These are phyloP conservation scores for Pyricularia sp. DNA, from an alignment of 2,329 filamentous ascomycete species.

Conservation along the genomic window DNA sequence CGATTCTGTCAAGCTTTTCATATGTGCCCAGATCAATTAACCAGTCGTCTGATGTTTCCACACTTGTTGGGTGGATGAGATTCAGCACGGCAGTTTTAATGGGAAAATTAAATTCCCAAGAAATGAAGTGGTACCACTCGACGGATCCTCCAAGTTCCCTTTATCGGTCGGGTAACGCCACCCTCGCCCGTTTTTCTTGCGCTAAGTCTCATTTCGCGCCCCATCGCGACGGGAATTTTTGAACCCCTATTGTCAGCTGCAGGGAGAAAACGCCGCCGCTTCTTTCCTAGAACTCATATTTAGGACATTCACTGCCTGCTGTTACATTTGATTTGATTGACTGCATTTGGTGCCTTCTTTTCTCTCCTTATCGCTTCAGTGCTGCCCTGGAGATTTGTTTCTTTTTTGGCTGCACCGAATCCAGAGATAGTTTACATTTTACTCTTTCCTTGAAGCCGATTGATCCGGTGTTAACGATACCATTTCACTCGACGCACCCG, in stretches of 20 bases:
- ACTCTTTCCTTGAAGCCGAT: background rate
- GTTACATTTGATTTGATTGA: background rate
- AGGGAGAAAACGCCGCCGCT: background rate
- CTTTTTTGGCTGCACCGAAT: background rate
- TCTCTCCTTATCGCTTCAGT: background rate
- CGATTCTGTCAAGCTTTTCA: too few relatives aligned
- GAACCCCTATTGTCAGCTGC: background rate
- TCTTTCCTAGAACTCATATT: background rate
- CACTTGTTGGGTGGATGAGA: background rate
- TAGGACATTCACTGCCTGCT: background rate
- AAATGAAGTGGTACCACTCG: slow-evolving; percentile 1
- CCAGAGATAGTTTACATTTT: background rate
- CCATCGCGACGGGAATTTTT: background rate
- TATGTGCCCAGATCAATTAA: background rate
- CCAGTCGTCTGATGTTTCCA: background rate
- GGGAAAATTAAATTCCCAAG: background rate
- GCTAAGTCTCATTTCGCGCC: slow-evolving; percentile 3
- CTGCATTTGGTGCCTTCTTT: background rate
- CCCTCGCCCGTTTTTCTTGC: slow-evolving; percentile 4
- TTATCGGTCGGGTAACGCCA: slow-evolving; percentile 5
- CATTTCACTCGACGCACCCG: background rate
- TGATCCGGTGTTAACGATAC: background rate
- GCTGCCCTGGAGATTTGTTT: background rate
- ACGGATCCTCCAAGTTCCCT: slow-evolving; percentile 4
- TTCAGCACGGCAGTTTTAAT: background rate